These are phyloP conservation scores for Claviceps fusiformis DNA, from an alignment of 2,329 filamentous ascomycete genomes.

Conservation along the genomic window DNA sequence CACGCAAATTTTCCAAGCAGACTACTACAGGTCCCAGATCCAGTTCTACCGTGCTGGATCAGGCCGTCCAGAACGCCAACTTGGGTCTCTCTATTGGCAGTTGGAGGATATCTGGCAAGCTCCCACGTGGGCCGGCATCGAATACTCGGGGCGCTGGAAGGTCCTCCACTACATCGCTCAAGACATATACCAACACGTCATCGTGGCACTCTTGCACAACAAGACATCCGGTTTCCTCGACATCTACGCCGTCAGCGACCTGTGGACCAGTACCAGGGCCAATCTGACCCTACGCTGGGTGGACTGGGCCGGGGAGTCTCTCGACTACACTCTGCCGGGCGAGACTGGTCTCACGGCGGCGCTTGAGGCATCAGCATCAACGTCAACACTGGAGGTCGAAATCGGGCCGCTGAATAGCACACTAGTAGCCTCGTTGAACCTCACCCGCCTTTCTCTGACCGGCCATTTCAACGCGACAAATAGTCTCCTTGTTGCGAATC, in stretches of 20 bases:
- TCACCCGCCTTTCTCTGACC: not conserved
- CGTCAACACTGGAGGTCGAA: not conserved
- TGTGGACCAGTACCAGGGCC: not conserved
- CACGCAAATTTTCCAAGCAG: conserved; percentile 51
- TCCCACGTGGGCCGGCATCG: conserved; percentile 49
- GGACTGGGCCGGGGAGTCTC: conserved; percentile 1
- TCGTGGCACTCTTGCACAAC: conserved; percentile 45
- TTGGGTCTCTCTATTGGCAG: conserved; percentile 51
- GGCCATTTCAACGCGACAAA: not conserved
- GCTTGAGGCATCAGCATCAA: not conserved
- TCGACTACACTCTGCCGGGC: not conserved
- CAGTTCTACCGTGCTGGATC: conserved; percentile 47
- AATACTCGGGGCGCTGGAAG: conserved; percentile 51
- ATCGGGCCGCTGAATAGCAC: conserved; percentile 6
- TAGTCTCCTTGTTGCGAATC: conserved; percentile 1
- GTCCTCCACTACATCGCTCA: conserved; percentile 43
- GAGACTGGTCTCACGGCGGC: not conserved
- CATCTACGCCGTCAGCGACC: conserved; percentile 20
- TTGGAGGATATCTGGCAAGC: conserved; percentile 53
- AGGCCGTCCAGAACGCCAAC: conserved; percentile 40
- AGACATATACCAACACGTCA: conserved; percentile 44
- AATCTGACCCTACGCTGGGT: conserved; percentile 3
- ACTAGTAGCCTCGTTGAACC: conserved; percentile 3
- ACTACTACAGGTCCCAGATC: conserved; percentile 47
- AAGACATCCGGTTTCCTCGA: conserved; percentile 32